Evolutionary conservation across 2,329 filamentous ascomycete genomes (phyloP), one percentile per base, ranked within the genome.

Genomic region (Diaporthe citri): DNA sequence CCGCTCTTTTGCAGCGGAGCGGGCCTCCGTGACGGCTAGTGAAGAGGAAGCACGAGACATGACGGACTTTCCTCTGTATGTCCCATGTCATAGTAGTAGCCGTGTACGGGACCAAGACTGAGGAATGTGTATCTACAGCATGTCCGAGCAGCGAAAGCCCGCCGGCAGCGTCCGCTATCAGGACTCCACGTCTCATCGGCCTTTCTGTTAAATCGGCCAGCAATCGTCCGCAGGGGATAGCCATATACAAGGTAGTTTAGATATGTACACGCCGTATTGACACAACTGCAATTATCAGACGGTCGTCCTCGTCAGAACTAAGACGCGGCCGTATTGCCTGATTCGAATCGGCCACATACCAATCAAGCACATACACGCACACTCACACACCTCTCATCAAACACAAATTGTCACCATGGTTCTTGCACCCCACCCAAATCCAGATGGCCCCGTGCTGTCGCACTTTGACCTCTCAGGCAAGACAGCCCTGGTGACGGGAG

Each of bases 401-500:
- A 55, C 4, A 52, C 51, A 55, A 28, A 46, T 15, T 55, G 22
- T 60, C 62, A 71, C 31, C 15, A 82, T 82, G 80, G 80, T 81
- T 71, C 78, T 82, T 51, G 79, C 80, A 20, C 43, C 79, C 39
- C 80, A 82, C 34, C 80, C 80, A 31, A 82, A 82, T 52, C 79
- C 81, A 22, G 70, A 75, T 1, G 78, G 78, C 2, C 80, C 81
- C 6, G 82, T 83, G 69, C 79, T 83, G 7, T 79, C 78, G 41
- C 78, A 81, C 76, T 83, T 83, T 75, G 77, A 71, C 59, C 77
- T 82, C 52, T 73, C 62, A 55, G 81, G 79, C 72, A 82, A 79
- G 76, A 81, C 78, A 9, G 80, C 79, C 2, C 75, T 80, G n/a
- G 79, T 82, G 10, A 80, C 81, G 8, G 80, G 80, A n/a, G 79